phyloP scores from a whole-genome alignment of 371 early-diverging fungal genomes.

The Choanephora cucurbitarum region DNA sequence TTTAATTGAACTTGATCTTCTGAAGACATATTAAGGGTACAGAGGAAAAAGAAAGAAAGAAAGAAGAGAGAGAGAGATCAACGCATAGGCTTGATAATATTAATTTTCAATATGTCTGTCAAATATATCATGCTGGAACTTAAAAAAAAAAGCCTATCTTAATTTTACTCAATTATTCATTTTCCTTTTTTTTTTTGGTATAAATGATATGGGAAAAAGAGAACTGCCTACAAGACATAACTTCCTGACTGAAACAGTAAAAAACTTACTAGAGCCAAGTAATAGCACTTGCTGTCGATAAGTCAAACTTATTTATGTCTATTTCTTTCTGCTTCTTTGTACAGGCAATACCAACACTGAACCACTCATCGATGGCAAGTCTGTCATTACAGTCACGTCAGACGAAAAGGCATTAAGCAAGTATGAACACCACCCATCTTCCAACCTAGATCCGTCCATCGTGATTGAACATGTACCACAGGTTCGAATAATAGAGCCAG shows the following conservation, averaged over 20 bases:
- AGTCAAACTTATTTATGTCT: not conserved
- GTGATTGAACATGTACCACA: conserved; percentile 16
- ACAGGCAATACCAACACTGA: conserved; percentile 4
- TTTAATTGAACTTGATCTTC: not conserved
- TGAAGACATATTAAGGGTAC: not conserved
- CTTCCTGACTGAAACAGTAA: conserved; percentile 28
- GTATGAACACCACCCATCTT: conserved; percentile 1
- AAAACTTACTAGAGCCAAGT: conserved; percentile 24
- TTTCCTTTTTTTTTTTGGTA: not conserved
- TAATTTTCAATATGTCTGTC: not conserved
- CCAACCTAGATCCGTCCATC: not conserved
- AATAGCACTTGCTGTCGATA: conserved; percentile 4
- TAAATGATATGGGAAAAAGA: conserved; percentile 15
- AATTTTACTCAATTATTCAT: not conserved
- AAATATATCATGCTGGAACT: not conserved
- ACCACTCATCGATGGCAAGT: conserved; percentile 13
- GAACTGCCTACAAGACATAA: conserved; percentile 28
- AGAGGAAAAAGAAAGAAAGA: not conserved
- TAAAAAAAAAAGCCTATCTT: not conserved
- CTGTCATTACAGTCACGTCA: conserved; percentile 14
- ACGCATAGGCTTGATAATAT: too few species aligned
- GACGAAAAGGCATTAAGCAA: not conserved
- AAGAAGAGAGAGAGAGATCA: too few species aligned
- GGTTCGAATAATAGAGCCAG: conserved; percentile 3
- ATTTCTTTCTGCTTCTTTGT: not conserved